These are phyloP conservation scores for Phaffia australis DNA, from an alignment of 768 basidiomycete genomes.

Conservation along the genomic window DNA sequence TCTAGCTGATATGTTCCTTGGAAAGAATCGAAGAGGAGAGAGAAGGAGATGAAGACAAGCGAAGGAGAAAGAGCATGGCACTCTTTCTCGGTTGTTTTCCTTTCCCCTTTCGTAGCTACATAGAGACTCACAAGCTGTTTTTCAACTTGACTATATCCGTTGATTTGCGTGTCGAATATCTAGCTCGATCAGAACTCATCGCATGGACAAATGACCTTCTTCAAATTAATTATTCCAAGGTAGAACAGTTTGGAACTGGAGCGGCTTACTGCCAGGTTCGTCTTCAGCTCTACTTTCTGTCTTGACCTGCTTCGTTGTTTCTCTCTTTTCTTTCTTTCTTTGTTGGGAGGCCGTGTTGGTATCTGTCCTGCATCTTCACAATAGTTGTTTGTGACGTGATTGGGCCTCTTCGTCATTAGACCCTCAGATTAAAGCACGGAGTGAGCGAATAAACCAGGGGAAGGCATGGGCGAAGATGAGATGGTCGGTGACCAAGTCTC, in stretches of 20 bases:
- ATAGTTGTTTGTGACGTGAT: too few relatives aligned
- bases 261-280: conserved; percentile 76
- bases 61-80: not conserved
- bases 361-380: too few relatives aligned
- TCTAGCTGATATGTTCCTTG: too few relatives aligned
- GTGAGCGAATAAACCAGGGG: too few relatives aligned
- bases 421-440: too few relatives aligned
- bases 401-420: too few relatives aligned
- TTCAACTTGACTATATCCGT: not conserved
- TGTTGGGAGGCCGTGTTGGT: too few relatives aligned
- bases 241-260: conserved; percentile 58
- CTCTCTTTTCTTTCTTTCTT: too few relatives aligned
- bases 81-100: not conserved
- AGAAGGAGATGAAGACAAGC: not conserved
- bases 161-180: too few relatives aligned
- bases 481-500: too few relatives aligned
- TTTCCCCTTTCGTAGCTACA: not conserved
- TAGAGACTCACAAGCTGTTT: not conserved
- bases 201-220: conserved; percentile 91
- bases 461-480: too few relatives aligned
- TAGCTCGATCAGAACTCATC: conserved; percentile 54
- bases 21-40: not conserved
- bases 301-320: too few relatives aligned
- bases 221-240: conserved; percentile 78
- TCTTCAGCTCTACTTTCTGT: not conserved